Conservation (phyloP, 1,284 basidiomycete genomes). For the Pyrrhoderma noxium region DNA sequence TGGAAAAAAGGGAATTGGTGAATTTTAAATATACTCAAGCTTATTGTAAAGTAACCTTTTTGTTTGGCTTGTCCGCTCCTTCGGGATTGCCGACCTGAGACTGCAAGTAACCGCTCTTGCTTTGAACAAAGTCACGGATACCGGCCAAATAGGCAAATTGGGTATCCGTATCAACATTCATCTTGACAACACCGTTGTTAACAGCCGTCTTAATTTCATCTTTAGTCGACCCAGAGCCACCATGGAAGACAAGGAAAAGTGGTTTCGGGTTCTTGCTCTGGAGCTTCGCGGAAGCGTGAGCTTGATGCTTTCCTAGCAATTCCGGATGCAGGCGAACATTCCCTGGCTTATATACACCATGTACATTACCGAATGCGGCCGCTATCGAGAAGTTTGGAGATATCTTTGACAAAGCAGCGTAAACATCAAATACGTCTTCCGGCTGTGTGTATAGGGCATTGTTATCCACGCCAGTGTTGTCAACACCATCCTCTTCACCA, state of each 20-base stretch:
- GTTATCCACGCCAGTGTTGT: constrained; percentile 95
- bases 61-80: constrained; percentile 91
- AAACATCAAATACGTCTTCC: constrained; percentile 91
- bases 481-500: constrained; percentile 98
- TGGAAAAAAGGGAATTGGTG: constrained; percentile 27
- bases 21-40: not conserved
- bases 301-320: constrained; percentile 90
- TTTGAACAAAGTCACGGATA: constrained; percentile 82
- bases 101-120: constrained; percentile 81
- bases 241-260: constrained; percentile 99
- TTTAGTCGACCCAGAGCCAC: constrained; percentile 96
- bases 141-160: constrained; percentile 90
- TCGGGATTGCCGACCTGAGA: constrained; percentile 94
- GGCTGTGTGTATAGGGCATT: constrained; percentile 94
- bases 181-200: constrained; percentile 90
- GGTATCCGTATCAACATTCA: constrained; percentile 95
- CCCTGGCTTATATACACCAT: constrained; percentile 93
- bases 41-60: constrained; percentile 58
- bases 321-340: constrained; percentile 92
- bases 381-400: constrained; percentile 95
- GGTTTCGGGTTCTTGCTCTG: constrained; percentile 67
- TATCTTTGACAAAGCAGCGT: constrained; percentile 78
- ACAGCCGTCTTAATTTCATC: constrained; percentile 96
- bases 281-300: constrained; percentile 66
- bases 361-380: constrained; percentile 95